Percentiles rank a stretch among this genome's conserved stretches.
Conservation (phyloP, 2,329 filamentous ascomycete genomes). For the Trichoderma guizhouense region DNA sequence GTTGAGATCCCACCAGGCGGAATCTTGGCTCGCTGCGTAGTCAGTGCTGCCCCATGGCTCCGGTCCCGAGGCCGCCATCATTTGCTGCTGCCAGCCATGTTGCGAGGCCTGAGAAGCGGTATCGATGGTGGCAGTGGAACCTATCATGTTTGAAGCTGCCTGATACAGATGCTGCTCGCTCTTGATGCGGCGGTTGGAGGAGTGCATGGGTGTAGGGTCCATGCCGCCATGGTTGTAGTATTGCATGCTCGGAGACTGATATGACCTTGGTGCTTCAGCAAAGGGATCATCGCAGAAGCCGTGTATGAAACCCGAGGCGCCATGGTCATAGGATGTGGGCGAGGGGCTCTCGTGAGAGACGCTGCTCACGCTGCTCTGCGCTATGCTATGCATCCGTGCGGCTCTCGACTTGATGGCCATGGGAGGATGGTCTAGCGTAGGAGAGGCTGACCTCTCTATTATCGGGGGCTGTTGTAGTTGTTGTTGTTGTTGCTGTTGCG, state of each 20-base stretch:
- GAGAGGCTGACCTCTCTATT: conserved; percentile 29
- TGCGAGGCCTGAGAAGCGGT: conserved; percentile 14
- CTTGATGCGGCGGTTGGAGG: conserved; percentile 34
- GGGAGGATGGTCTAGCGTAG: conserved; percentile 33
- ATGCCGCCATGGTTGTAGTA: conserved; percentile 34
- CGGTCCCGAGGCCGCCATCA: conserved; percentile 22
- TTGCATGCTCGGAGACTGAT: conserved; percentile 26
- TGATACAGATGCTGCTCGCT: conserved; percentile 29
- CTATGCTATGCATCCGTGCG: conserved; percentile 23
- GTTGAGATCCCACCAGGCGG: conserved; percentile 25
- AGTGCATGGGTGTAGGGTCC: conserved; percentile 37
- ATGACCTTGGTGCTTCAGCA: conserved; percentile 28
- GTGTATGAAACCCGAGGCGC: conserved; percentile 32
- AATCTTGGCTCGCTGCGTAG: conserved; percentile 29
- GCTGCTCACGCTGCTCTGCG: conserved; percentile 16
- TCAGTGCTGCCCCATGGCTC: conserved; percentile 27
- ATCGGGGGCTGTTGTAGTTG: conserved; percentile 1
- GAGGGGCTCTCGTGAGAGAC: conserved; percentile 25
- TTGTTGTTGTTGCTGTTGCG: background rate
- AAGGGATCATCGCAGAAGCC: conserved; percentile 41
- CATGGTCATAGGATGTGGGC: conserved; percentile 26
- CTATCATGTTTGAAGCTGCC: background rate
- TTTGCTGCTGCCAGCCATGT: conserved; percentile 23
- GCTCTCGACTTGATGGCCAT: conserved; percentile 34
- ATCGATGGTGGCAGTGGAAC: background rate